These are phyloP conservation scores for Petrea volubilis DNA, from an alignment of 257 asterid genomes.

Conservation along the genomic window DNA sequence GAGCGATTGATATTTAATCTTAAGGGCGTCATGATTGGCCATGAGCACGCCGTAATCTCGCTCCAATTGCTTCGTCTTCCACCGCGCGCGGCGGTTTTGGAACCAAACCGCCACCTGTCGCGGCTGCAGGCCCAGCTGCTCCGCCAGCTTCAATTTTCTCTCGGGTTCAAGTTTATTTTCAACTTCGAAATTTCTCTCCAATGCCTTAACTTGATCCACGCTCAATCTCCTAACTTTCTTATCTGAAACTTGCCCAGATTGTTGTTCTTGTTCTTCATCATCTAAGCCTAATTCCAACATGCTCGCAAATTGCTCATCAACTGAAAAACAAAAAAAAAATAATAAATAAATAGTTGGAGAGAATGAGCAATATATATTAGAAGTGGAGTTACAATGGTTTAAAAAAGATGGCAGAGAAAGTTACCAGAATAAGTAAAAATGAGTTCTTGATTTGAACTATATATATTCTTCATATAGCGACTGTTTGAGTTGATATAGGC, in stretches of 20 bases:
- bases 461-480: constrained; percentile 2
- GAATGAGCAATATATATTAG: too few relatives aligned
- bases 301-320: constrained; percentile 61
- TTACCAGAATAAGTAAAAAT: constrained; percentile 36
- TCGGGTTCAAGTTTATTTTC: constrained; percentile 93
- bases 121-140: constrained; percentile 87
- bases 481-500: constrained; percentile 15
- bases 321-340: too few relatives aligned
- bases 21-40: constrained; percentile 66
- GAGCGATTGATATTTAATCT: constrained; percentile 50
- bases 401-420: constrained; percentile 5
- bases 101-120: constrained; percentile 97
- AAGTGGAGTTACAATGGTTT: constrained; percentile 14
- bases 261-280: constrained; percentile 75
- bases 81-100: constrained; percentile 90
- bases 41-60: constrained; percentile 76
- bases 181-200: constrained; percentile 88
- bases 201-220: constrained; percentile 78
- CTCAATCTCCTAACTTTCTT: constrained; percentile 78
- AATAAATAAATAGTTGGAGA: too few relatives aligned
- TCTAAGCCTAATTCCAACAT: constrained; percentile 77
- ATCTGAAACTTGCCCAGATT: constrained; percentile 58
- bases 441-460: not conserved
- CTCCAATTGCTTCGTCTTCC: constrained; percentile 89
- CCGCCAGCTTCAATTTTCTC: constrained; percentile 80